Base-by-base conservation (phyloP, 768 basidiomycete genomes). In the Rhizopogon vulgaris region DNA sequence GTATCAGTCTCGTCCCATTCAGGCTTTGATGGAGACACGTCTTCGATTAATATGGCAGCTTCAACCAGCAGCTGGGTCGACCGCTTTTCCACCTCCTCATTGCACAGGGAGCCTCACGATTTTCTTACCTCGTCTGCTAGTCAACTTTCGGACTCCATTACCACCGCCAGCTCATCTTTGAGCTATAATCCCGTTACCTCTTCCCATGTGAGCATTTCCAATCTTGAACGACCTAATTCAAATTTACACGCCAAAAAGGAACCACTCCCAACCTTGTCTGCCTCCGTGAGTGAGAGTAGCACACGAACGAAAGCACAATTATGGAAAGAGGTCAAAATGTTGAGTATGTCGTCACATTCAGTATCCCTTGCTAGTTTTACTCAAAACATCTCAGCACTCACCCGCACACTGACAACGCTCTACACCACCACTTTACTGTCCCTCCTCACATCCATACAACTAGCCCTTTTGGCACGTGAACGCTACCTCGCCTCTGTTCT, bases 321-420 rank as follows among this genome's bases (percentile, higher is more conserved):
- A 6, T 98, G 95, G 95, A 84, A 84, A 52, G 92, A 96, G 68
- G 79, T 96, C 36, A 97, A 96, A 66, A 79, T 93, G 56, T 81
- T 94, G 30, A 84, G 90, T 86, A 61, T 42, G 79, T 38, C 3
- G 42, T 49, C 27, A 9, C 17, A 41, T 42, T 15, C n/a, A 38
- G 24, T 18, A 15, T 15, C 15, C 8, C 8, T 24, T 46, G 3
- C 45, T 39, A 41, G 48, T 15, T 22, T 43, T 14, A 48, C 51
- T 50, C 56, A 27, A 55, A 14, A 22, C 15, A 55, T 38, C 9
- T 28, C 14, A 96, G 93, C 92, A 6, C 80, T 97, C 53, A 95
- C 94, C 2, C 78, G 94, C 49, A 85, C 90, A 14, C 70, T 98
- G 25, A 94, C 94, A 6, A 82, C 87, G 0, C 69, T 94, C 22